These are phyloP conservation scores for Thraustochytrium sp. DNA, from an alignment of 352 stramenopile species.

Conservation along the genomic window DNA sequence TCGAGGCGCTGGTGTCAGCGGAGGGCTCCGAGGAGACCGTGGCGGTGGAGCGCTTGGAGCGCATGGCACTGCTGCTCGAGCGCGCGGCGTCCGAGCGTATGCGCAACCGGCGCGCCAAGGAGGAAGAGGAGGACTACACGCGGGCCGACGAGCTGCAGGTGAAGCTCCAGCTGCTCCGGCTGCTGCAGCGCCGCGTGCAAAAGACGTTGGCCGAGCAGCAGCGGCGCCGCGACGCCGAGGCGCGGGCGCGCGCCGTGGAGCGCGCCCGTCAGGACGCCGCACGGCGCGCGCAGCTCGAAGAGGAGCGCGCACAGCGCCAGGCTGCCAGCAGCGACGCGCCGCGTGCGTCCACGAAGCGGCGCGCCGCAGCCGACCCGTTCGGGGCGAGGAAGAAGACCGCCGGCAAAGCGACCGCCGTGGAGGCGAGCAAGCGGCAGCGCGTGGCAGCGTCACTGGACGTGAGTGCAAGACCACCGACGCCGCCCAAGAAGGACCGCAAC, in stretches of 20 bases:
- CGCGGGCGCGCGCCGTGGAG: background rate
- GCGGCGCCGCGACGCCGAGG: background rate
- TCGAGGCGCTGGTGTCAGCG: background rate
- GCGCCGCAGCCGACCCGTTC: too few relatives aligned
- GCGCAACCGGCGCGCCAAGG: background rate
- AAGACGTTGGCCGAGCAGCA: background rate
- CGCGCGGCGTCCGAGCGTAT: background rate
- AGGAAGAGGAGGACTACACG: background rate
- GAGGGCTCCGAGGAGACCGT: background rate
- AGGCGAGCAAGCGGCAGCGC: background rate
- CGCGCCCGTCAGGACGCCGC: background rate
- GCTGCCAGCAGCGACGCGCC: too few relatives aligned
- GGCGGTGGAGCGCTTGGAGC: background rate
- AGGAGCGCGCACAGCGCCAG: background rate
- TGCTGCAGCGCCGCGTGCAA: background rate
- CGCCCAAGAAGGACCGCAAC: too few relatives aligned
- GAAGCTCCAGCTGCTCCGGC: conserved; percentile 10
- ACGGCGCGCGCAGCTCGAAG: background rate
- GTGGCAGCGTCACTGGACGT: background rate
- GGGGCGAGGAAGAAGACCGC: background rate
- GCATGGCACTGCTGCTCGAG: background rate
- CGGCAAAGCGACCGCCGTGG: background rate
- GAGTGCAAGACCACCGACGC: too few relatives aligned
- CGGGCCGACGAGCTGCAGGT: conserved; percentile 12
- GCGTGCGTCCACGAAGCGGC: too few relatives aligned